Conservation (phyloP, 108 stramenopile genomes). For the Cyclotella sp. region DNA sequence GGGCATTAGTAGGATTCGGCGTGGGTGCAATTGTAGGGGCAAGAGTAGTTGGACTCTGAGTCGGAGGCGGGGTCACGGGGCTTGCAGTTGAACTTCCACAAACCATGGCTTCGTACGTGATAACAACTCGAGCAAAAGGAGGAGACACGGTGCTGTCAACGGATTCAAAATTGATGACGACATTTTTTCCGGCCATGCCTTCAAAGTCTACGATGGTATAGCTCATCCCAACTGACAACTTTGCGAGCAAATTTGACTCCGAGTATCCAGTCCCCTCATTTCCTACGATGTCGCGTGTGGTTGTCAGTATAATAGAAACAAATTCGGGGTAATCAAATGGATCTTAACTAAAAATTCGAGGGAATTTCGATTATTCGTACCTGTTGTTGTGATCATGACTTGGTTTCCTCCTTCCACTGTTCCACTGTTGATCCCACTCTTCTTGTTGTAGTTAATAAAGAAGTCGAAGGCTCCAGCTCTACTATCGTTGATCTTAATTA, state of each 20-base stretch:
- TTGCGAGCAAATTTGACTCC: conserved; percentile 45
- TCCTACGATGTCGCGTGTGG: no score
- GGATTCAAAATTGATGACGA: background rate
- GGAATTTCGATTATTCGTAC: no score
- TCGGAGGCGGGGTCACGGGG: background rate
- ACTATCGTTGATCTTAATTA: conserved; percentile 27
- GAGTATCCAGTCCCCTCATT: conserved; percentile 40
- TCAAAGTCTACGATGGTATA: conserved; percentile 20
- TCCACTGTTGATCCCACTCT: conserved; percentile 52
- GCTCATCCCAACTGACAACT: conserved; percentile 35
- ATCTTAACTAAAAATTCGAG: no score
- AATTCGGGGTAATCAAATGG: no score
- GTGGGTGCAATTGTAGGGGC: background rate
- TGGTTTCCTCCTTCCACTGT: conserved; percentile 53
- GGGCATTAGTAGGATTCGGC: background rate
- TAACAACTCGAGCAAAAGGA: background rate
- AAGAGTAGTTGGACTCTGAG: background rate
- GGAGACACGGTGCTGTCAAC: conserved; percentile 1
- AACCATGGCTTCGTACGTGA: conserved; percentile 2
- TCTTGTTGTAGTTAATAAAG: conserved; percentile 55
- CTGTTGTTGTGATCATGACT: conserved; percentile 37
- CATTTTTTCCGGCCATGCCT: conserved; percentile 9
- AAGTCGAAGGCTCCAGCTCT: conserved; percentile 13
- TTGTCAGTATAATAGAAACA: no score
- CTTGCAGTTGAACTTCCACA: conserved; percentile 5